phyloP scores from a whole-genome alignment of 2,329 filamentous ascomycete genomes.

The Beauveria sp. region DNA sequence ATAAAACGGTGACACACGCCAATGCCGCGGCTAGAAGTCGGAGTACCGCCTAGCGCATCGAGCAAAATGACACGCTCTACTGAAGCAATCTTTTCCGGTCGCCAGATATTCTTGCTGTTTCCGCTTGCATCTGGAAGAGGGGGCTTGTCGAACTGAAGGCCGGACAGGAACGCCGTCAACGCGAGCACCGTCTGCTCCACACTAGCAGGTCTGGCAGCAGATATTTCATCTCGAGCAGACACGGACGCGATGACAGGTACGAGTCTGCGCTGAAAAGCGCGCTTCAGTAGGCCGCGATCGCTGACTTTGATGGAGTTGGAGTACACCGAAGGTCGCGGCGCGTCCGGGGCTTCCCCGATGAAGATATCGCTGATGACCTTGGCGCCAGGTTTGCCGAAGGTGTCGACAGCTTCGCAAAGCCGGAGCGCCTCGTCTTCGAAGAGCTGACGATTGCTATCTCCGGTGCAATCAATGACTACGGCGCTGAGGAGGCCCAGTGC shows the following conservation, averaged over 20 bases:
- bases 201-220: conserved; percentile 31
- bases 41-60: conserved; percentile 80
- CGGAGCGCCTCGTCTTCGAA: conserved; percentile 61
- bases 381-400: conserved; percentile 58
- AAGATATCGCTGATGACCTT: conserved; percentile 44
- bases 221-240: conserved; percentile 35
- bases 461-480: conserved; percentile 69
- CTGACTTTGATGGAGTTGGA: conserved; percentile 22
- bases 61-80: conserved; percentile 85
- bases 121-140: conserved; percentile 1
- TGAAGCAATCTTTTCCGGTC: conserved; percentile 42
- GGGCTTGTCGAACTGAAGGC: conserved; percentile 41
- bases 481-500: conserved; percentile 75
- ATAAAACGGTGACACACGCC: conserved; percentile 54
- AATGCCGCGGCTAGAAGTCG: conserved; percentile 41
- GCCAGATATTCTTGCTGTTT: neutral
- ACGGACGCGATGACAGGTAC: conserved; percentile 33
- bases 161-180: conserved; percentile 67
- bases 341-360: neutral
- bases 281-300: conserved; percentile 24
- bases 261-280: conserved; percentile 25
- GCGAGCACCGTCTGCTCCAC: conserved; percentile 63
- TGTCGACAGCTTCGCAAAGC: conserved; percentile 67
- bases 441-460: conserved; percentile 30
- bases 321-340: conserved; percentile 15